A percentile compares a stretch with the other conserved stretches of the same genome.
Conservation (phyloP, 1,284 basidiomycete genomes). For the Marasmius sp. region DNA sequence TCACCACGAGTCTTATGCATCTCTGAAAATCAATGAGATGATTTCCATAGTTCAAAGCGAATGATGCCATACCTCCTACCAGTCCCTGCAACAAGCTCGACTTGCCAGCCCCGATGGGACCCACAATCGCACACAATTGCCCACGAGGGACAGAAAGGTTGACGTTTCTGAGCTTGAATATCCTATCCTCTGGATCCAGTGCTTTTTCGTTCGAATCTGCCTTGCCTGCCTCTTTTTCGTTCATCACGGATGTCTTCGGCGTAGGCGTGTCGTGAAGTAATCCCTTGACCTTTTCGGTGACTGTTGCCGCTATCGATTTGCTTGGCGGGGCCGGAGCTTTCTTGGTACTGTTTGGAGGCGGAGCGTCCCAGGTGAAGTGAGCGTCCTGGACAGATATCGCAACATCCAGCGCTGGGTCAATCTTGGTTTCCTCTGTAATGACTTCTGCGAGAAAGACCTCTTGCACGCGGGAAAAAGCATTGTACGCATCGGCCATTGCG, state of each 20-base stretch:
- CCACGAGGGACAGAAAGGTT: background rate
- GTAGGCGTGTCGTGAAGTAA: too few species aligned
- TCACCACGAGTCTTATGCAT: slow-evolving; percentile 67
- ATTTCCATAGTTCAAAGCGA: background rate
- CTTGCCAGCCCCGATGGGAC: background rate
- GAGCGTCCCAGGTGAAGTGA: background rate
- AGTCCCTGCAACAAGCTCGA: slow-evolving; percentile 1
- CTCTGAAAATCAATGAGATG: slow-evolving; percentile 34
- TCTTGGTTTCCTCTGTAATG: background rate
- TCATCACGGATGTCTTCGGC: too few species aligned
- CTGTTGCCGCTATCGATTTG: background rate
- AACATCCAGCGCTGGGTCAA: background rate
- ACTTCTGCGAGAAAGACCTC: background rate
- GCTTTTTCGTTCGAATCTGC: background rate
- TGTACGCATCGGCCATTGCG: background rate
- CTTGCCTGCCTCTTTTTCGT: background rate
- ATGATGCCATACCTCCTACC: background rate
- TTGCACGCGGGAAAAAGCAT: background rate
- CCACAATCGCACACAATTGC: background rate
- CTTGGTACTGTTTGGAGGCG: background rate
- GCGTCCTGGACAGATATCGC: background rate
- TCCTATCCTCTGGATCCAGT: background rate
- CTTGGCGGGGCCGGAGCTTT: background rate
- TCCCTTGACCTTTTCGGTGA: background rate
- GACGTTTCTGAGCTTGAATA: slow-evolving; percentile 1